phyloP scores from a whole-genome alignment of 1,139 yeast genomes.

The Saccharomycopsis hybrid region DNA sequence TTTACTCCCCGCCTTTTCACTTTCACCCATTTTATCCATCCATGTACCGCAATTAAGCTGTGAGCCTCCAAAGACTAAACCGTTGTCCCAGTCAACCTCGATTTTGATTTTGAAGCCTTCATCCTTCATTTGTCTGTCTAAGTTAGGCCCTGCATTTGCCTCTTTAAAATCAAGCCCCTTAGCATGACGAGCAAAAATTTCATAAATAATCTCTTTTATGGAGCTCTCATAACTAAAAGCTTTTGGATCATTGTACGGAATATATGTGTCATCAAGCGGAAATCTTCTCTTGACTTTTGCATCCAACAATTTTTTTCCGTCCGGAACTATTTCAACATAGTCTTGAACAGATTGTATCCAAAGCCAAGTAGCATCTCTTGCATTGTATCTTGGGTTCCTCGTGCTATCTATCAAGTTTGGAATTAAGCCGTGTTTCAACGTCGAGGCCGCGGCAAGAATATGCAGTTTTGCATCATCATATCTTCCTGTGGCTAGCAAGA shows the following conservation, averaged over 20 bases:
- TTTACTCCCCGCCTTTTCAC: slow-evolving; percentile 69
- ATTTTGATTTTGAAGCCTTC: slow-evolving; percentile 86
- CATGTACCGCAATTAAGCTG: slow-evolving; percentile 95
- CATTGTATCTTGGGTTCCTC: slow-evolving; percentile 88
- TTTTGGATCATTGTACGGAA: slow-evolving; percentile 58
- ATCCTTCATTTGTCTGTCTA: slow-evolving; percentile 89
- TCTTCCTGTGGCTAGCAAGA: slow-evolving; percentile 71
- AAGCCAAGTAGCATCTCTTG: slow-evolving; percentile 97
- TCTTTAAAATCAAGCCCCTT: slow-evolving; percentile 81
- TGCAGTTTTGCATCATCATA: slow-evolving; percentile 74
- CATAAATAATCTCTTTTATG: slow-evolving; percentile 72
- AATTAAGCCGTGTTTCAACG: slow-evolving; percentile 89
- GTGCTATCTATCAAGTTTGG: slow-evolving; percentile 93
- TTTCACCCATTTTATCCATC: slow-evolving; percentile 99
- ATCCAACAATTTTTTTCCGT: slow-evolving; percentile 59
- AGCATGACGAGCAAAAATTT: slow-evolving; percentile 81
- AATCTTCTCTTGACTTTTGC: slow-evolving; percentile 76
- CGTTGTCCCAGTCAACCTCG: slow-evolving; percentile 81
- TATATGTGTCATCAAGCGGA: slow-evolving; percentile 80
- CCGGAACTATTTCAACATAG: slow-evolving; percentile 61
- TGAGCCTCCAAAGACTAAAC: slow-evolving; percentile 85
- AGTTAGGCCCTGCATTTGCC: slow-evolving; percentile 86
- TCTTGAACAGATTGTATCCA: slow-evolving; percentile 84
- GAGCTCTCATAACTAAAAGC: slow-evolving; percentile 72
- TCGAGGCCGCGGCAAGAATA: slow-evolving; percentile 81